Evolutionary conservation across 2,329 filamentous ascomycete genomes (phyloP).

Genomic region (Stachybotrys chartarum): DNA sequence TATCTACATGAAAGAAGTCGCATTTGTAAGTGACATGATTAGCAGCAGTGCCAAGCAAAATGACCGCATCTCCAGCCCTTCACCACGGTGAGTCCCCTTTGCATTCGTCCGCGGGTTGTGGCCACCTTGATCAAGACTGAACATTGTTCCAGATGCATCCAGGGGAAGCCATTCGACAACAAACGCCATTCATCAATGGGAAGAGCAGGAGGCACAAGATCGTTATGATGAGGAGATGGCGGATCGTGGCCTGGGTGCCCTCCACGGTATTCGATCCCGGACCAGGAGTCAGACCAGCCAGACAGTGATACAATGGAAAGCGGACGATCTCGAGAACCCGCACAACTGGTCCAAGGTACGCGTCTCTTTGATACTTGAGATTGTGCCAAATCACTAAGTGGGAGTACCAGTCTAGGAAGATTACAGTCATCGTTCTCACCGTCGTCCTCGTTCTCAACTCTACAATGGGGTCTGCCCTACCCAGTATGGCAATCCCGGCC

Average conservation of each 20-base stretch:
- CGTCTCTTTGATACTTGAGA: background rate
- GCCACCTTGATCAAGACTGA: background rate
- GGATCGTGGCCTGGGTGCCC: conserved; percentile 23
- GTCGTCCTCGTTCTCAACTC: conserved; percentile 59
- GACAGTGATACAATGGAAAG: conserved; percentile 36
- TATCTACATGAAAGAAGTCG: too few species aligned
- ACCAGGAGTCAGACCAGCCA: conserved; percentile 23
- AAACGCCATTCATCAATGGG: conserved; percentile 16
- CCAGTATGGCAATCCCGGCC: conserved; percentile 53
- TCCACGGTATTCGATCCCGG: conserved; percentile 25
- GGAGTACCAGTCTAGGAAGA: conserved; percentile 43
- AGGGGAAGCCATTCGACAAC: conserved; percentile 13
- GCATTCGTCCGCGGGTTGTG: too few species aligned
- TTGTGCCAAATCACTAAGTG: background rate
- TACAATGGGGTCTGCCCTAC: conserved; percentile 58
- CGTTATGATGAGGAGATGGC: conserved; percentile 34
- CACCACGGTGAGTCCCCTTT: too few species aligned
- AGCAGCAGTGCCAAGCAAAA: too few species aligned
- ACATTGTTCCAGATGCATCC: conserved; percentile 11
- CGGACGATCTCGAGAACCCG: conserved; percentile 43
- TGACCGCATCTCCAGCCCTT: too few species aligned
- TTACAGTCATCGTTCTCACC: conserved; percentile 43
- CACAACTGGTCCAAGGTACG: conserved; percentile 41
- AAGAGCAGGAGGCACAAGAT: conserved; percentile 32
- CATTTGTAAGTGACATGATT: too few species aligned